These are phyloP conservation scores for Emergomyces orientalis DNA, from an alignment of 2,329 filamentous ascomycete species.

Conservation along the genomic window DNA sequence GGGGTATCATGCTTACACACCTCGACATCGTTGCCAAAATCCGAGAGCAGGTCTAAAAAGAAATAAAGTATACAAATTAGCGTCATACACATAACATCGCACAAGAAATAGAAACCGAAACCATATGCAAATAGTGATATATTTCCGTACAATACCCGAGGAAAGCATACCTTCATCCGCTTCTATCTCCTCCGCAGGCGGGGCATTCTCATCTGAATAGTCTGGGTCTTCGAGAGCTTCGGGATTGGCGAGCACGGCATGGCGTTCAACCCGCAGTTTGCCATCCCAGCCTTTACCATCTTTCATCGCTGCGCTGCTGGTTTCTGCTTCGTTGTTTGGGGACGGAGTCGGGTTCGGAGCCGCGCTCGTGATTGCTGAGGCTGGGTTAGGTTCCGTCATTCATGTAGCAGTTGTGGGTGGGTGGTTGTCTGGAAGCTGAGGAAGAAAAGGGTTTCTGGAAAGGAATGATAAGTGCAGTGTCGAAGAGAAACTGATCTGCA, in stretches of 20 bases:
- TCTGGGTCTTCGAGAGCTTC: constrained; percentile 78
- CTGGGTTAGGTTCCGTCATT: constrained; percentile 14
- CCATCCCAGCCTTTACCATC: constrained; percentile 40
- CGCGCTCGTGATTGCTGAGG: constrained; percentile 16
- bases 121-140: background rate
- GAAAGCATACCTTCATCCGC: constrained; percentile 63
- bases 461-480: background rate
- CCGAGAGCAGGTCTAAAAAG: constrained; percentile 48
- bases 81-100: background rate
- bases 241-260: constrained; percentile 61
- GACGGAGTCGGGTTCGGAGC: background rate
- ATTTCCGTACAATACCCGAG: background rate
- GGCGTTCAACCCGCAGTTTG: constrained; percentile 52
- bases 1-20: constrained; percentile 22
- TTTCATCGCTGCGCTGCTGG: constrained; percentile 26
- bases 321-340: background rate
- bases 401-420: background rate
- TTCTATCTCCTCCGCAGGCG: constrained; percentile 63
- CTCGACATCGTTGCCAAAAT: constrained; percentile 47
- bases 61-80: background rate
- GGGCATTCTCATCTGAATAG: constrained; percentile 62
- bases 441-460: background rate
- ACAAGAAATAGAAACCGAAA: background rate
- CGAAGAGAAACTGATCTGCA: background rate
- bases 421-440: background rate